Conservation (phyloP, 225 moss, liverwort and hornwort species). For the Neckera pumila region DNA sequence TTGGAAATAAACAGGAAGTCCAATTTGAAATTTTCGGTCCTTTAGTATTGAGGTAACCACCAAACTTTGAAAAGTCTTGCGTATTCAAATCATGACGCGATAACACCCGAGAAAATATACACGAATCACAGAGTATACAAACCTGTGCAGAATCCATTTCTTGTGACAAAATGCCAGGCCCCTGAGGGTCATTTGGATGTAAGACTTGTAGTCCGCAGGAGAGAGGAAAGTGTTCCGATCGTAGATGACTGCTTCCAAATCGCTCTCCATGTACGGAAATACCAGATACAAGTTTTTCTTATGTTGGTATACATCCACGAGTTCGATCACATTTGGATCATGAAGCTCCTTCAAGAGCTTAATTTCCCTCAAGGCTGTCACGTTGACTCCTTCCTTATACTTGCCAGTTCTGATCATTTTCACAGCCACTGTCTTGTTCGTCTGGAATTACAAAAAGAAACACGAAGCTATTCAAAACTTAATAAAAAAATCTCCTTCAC, state of each 20-base stretch:
- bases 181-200: constrained; percentile 93
- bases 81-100: background rate
- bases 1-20: too few species aligned
- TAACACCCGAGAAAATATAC: background rate
- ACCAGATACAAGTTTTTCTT: constrained; percentile 91
- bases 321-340: constrained; percentile 92
- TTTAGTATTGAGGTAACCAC: background rate
- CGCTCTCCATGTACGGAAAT: constrained; percentile 94
- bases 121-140: background rate
- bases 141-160: constrained; percentile 99
- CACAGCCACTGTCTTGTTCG: constrained; percentile 80
- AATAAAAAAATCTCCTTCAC: background rate
- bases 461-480: background rate
- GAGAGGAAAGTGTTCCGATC: constrained; percentile 97
- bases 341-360: constrained; percentile 92
- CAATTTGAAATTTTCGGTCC: background rate
- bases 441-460: constrained; percentile 23
- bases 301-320: constrained; percentile 91
- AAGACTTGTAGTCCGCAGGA: constrained; percentile 91
- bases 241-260: constrained; percentile 94
- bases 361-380: constrained; percentile 95
- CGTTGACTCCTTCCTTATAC: constrained; percentile 96
- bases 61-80: background rate
- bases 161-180: constrained; percentile 96
- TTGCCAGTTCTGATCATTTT: constrained; percentile 95